Evolutionary conservation across 768 basidiomycete genomes (phyloP), one percentile per base, ranked within the genome.

Genomic region (Termitomyces sp.): DNA sequence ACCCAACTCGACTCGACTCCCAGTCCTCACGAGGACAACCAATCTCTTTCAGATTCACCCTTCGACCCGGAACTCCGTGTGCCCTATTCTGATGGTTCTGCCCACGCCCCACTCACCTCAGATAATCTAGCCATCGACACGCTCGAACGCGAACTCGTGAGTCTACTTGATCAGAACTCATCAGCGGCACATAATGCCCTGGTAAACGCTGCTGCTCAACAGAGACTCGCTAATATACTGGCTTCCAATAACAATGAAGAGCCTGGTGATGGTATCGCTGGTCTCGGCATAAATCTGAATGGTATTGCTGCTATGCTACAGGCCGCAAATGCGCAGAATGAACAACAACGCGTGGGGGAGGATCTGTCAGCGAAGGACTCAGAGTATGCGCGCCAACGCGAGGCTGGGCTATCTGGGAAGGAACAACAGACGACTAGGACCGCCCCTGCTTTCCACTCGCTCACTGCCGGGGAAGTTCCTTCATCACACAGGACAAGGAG

Each of bases 251-350:
- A 52, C 19, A 49, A 54, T 54, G 65, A 65, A 65, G 62, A 66
- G 62, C 63, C 66, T 58, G 58, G 68, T 32, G 77, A 74, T 32
- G 63, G 61, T 53, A 71, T 77, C 41, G 62, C 73, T 10, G 76
- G 78, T 47, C 70, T 86, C n/a, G 78, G 79, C 35, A 72, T 87
- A 43, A 82, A 80, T 64, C 68, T 89, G 41, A 82, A 77, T 60
- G 81, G 84, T 4, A 80, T 92, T 47, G 89, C 86, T n/a, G 89
- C 89, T 47, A 86, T 90, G 62, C 74, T 92, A 31, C 88, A 91
- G 60, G 90, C 88, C 53, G 90, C 86, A 9, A 86, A 89, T 49
- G 83, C 83, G 4, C 84, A 82, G 40, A 79, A 77, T 31, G 79
- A 80, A 59, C 75, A 75, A 42, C 79, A 78, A 53, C 79, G 77